Evolutionary conservation across 1,284 basidiomycete genomes (phyloP), one percentile per base, ranked within the genome.

Genomic region (Sanguinoderma infundibulare): DNA sequence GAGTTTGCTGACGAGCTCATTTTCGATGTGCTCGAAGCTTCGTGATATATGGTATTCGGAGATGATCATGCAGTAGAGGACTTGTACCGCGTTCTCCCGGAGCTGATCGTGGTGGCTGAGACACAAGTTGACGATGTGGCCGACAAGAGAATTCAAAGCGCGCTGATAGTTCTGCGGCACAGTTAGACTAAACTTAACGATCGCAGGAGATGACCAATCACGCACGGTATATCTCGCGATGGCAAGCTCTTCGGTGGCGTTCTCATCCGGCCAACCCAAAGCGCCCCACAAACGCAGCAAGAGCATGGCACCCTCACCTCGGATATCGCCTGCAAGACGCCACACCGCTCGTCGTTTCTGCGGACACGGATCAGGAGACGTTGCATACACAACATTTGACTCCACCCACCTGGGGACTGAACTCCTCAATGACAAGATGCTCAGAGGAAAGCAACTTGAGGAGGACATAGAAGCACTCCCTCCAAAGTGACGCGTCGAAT

Each of bases 61-160:
- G 55, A 98, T 88, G 66, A 98, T 96, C 95, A 98, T 98, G 69
- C 92, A 94, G 75, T 92, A 97, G 24, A 98, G 83, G 53, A 98
- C 96, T 66, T 93, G 90, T 7, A 98, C 95, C 0, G 95, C 96
- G 67, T 93, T 92, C 69, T 87, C 93, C 64, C 96, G 89, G 53
- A 98, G 82, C 69, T 92, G 90, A 72, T 98, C 96, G 71, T 98
- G 96, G 69, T 96, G 94, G 62, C 95, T 98, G 50, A 98, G 80
- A 73, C 97, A 98, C 1, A 98, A 82, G 69, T 95, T 92, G 59
- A 99, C 90, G 52, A 98, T 91, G 57, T 92, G 90, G 57, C 94
- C 95, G 28, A 98, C 94, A 14, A 98, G 85, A n/a, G 90, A 82
- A 62, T 90, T 92, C 44, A 96, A 85, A 26, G 90, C 87, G 1